Base-by-base conservation (phyloP, 805 yeast genomes). In the Ogataea wickerhamii region DNA sequence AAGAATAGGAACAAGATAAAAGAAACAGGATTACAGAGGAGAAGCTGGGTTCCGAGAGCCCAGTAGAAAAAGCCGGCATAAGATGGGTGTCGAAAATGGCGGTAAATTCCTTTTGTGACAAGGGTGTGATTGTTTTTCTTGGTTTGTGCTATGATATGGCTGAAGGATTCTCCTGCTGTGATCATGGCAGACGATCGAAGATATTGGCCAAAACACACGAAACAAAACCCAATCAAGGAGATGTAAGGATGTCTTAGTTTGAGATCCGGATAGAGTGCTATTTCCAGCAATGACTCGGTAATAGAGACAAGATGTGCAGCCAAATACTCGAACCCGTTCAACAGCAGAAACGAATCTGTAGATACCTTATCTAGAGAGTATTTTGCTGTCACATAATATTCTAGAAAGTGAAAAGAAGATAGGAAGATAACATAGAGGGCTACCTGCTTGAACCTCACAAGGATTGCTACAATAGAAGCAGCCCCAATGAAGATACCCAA, bases 51-150 rank as follows among this genome's bases (percentile, higher is more conserved):
- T 0, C 97, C 97, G 3, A 89, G 48, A 11, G 94, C 91, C 97
- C 98, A 93, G 76, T 87, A 79, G 55, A 79, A 89, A 58, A 84
- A 93, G 0, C 97, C 98, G 28, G 79, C 73, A 61, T 93, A 93
- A 33, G 94, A 81, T 5, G 98, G 98, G 58, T 93, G 98, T 44
- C 98, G 70, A 12, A 76, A 63, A 18, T 61, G 46, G 1, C 68
- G 41, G 59, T 91, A 93, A 3, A 91, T 64, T 0, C 97, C 98
- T 8, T 61, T 48, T 0, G 87, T 86, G 10, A 93, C 81, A 29
- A 93, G 67, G 7, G 48, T 61, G 57, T 93, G 98, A 37, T 73
- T 73, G 1, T 60, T 49, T 22, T 66, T 58, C 36, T 72, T 78
- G 13, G 63, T 56, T 3, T 72, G 58, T 32, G 80, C 87, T 2